These are phyloP conservation scores for Aphanomyces invadans DNA, from an alignment of 352 stramenopile genomes.

Conservation along the genomic window DNA sequence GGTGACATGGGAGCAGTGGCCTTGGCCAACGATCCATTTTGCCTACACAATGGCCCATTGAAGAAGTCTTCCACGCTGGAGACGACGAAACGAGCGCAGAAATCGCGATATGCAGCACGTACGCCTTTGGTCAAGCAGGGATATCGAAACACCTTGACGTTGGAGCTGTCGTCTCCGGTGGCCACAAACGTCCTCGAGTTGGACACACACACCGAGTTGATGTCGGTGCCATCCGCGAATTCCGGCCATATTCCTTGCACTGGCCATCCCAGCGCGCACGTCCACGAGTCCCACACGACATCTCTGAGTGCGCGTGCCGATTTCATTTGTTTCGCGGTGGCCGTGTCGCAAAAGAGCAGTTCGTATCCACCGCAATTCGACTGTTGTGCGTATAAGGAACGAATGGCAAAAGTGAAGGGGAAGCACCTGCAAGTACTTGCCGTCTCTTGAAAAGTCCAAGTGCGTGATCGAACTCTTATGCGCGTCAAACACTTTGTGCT, in stretches of 20 bases:
- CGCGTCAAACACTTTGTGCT: slow-evolving; percentile 38
- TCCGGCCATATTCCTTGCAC: slow-evolving; percentile 87
- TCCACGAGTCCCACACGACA: slow-evolving; percentile 85
- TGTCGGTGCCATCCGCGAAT: slow-evolving; percentile 68
- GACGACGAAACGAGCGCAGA: background rate
- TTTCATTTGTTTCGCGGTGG: slow-evolving; percentile 72
- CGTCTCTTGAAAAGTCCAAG: slow-evolving; percentile 72
- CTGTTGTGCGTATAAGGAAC: no score
- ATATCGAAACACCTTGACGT: slow-evolving; percentile 84
- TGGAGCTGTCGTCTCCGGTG: slow-evolving; percentile 74
- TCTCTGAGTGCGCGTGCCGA: slow-evolving; percentile 54
- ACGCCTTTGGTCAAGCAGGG: slow-evolving; percentile 33
- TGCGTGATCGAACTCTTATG: slow-evolving; percentile 59
- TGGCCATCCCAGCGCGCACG: slow-evolving; percentile 75
- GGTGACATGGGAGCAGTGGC: slow-evolving; percentile 64
- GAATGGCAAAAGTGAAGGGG: no score
- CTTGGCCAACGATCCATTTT: slow-evolving; percentile 25
- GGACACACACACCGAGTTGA: slow-evolving; percentile 67
- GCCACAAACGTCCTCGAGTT: slow-evolving; percentile 54
- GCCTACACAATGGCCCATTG: slow-evolving; percentile 35
- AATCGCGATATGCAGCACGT: background rate
- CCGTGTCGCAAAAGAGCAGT: slow-evolving; percentile 53
- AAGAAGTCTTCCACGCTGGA: slow-evolving; percentile 28
- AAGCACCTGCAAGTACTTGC: slow-evolving; percentile 35
- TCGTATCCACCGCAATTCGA: slow-evolving; percentile 32